Base-by-base conservation (phyloP, 192 early-diverging fungal species). In the Helicostylum pulchrum region DNA sequence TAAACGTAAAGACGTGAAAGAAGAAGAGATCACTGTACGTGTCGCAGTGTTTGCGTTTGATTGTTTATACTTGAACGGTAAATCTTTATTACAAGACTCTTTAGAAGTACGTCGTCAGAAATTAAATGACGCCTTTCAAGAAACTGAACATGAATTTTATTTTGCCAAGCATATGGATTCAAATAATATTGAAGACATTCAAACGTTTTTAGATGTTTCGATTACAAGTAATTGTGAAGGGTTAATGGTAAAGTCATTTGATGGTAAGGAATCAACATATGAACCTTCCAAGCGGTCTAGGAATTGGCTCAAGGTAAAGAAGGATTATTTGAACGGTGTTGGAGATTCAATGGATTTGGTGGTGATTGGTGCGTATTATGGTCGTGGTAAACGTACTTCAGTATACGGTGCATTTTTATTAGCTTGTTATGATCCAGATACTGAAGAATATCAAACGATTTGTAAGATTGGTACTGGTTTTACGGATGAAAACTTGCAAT, bases 381-480 rank as follows among this genome's bases (percentile, higher is more conserved):
- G 98, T 42, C 85, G 87, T 48, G 98, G 98, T 39, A 99, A 99
- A 80, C 87, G 98, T 7, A 96, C 95, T 0, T 94, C 93, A 5
- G 86, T 92, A 6, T 99, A 99, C 70, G 98, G 98, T 14, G 92
- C 90, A 8, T 99, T 87, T 66, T 81, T 99, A n/a, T 72, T 99
- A 71, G 95, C 93, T 1, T 99, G 96, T 73, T 97, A 96, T 73
- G 92, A 99, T 67, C 90, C 92, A 0, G 96, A 98, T 19, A 81
- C 81, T 7, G 96, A 99, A 65, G 87, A 91, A 64, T 99, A 95
- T 69, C 96, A 99, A 69, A 88, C 91, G 23, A 97, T 99, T 62
- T 98, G 95, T 80, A 99, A 99, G 76, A 95, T 98, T 57, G 95
- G 93, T 45, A 99, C 98, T 0, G 98, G 98, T 12, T 98, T 99